Base-by-base conservation (phyloP, 805 yeast species). In the Jamesozyma jinghongensis region DNA sequence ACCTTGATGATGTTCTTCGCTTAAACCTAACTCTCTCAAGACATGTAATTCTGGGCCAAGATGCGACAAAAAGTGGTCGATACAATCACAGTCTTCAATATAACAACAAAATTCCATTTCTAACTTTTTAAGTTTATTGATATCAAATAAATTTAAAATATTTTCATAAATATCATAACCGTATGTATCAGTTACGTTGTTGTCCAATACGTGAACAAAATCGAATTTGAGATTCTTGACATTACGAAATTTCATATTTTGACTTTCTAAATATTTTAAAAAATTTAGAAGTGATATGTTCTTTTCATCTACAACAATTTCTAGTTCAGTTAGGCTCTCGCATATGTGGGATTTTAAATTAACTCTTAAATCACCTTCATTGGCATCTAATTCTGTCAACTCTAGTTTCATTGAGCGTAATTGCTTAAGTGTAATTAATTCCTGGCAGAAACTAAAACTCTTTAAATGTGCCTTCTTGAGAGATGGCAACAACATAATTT, bases 61-160 rank as follows among this genome's bases (percentile, higher is more conserved):
- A 1, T 54, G 53, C 22, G 64, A 57, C 5, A 68, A 48, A 42
- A 76, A 72, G 3, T 57, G 65, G 10, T 62, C 58, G 8, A 74
- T 51, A 49, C 83, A 79, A 7, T 63, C 65, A 46, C 75, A 68
- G 0, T 54, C 59, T 22, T 61, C 51, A 18, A 68, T 65, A 44
- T 72, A 74, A 51, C 85, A 76, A 1, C 81, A 81, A 22, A 77
- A 51, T 5, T 64, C 63, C 16, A 81, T 45, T 48, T 79, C 81
- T 34, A 81, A 53, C 29, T 63, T 65, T 35, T 59, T 53, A 14
- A 75, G 37, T 1, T 37, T 14, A 0, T 45, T 31, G 7, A 64
- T 43, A 34, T 69, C 60, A 20, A 67, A 45, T 5, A 31, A 7
- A n/a, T 10, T 7, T 3, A 10, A 11, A 10, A 37, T 17, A 12